A percentile compares a stretch with the other conserved stretches of the same genome.
These are phyloP conservation scores for Annona cherimola DNA, from an alignment of 164 flowering plant species.

Conservation along the genomic window DNA sequence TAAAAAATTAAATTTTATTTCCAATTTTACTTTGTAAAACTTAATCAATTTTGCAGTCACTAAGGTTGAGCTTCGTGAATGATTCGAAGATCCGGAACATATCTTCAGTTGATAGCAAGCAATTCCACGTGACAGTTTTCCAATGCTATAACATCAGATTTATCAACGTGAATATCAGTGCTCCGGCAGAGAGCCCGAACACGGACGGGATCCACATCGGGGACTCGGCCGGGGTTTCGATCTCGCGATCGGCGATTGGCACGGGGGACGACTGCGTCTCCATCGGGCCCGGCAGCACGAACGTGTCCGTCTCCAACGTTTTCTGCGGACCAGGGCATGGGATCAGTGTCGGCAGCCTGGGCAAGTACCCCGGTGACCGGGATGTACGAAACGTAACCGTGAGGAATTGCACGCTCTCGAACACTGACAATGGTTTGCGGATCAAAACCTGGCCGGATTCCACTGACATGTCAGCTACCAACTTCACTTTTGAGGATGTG, in stretches of 20 bases:
- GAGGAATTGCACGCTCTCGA: slow-evolving; percentile 35
- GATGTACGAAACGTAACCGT: slow-evolving; percentile 34
- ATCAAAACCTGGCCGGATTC: slow-evolving; percentile 47
- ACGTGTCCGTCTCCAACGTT: slow-evolving; percentile 20
- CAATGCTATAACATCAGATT: slow-evolving; percentile 19
- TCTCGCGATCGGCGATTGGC: slow-evolving; percentile 11
- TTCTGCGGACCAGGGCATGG: slow-evolving; percentile 44
- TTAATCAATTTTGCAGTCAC: slow-evolving; percentile 9
- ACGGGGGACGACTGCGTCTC: slow-evolving; percentile 38
- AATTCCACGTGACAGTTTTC: slow-evolving; percentile 27
- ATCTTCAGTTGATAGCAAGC: slow-evolving; percentile 30
- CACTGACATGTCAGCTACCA: slow-evolving; percentile 19
- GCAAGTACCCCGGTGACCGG: slow-evolving; percentile 45
- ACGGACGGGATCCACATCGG: slow-evolving; percentile 26
- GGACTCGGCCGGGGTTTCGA: slow-evolving; percentile 1
- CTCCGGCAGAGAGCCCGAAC: slow-evolving; percentile 21
- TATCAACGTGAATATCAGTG: slow-evolving; percentile 6
- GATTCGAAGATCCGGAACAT: slow-evolving; percentile 16
- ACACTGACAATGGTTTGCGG: slow-evolving; percentile 51
- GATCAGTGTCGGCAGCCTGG: slow-evolving; percentile 64
- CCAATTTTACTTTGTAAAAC: background rate
- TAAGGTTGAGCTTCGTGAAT: slow-evolving; percentile 27
- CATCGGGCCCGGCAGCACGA: slow-evolving; percentile 22
- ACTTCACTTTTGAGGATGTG: slow-evolving; percentile 38
- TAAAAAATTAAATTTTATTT: too few species aligned